These are phyloP conservation scores for Colletotrichum cuscutae DNA, from an alignment of 2,329 filamentous ascomycete species.

Conservation along the genomic window DNA sequence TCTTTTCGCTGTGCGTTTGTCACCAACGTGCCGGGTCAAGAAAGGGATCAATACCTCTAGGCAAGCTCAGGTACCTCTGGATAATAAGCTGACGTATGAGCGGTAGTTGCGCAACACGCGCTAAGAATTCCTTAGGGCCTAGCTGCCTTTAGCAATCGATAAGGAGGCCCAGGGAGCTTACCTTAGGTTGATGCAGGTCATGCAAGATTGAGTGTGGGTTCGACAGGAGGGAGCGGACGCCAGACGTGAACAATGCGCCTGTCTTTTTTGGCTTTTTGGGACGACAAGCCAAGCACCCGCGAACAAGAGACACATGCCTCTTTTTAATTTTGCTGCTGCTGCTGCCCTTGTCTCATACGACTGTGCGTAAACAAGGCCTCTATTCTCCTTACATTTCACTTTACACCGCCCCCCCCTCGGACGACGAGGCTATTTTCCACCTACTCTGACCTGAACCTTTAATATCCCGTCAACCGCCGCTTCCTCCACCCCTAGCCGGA, in stretches of 20 bases:
- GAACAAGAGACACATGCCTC: background rate
- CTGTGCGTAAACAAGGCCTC: conserved; percentile 21
- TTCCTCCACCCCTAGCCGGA: background rate
- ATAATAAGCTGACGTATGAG: background rate
- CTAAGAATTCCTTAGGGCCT: conserved; percentile 4
- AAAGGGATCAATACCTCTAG: too few relatives aligned
- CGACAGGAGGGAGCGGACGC: background rate
- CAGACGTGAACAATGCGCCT: conserved; percentile 30
- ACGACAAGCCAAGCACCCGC: conserved; percentile 9
- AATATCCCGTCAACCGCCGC: conserved; percentile 10
- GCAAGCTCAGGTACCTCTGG: background rate
- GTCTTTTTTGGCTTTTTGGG: conserved; percentile 5
- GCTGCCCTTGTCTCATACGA: conserved; percentile 12
- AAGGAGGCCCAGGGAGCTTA: conserved; percentile 1
- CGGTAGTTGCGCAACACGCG: background rate
- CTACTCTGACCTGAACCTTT: conserved; percentile 6
- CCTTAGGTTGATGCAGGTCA: conserved; percentile 21
- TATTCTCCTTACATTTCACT: conserved; percentile 14
- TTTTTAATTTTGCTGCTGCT: background rate
- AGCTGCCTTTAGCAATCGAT: conserved; percentile 25
- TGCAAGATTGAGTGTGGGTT: conserved; percentile 31
- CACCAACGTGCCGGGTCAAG: too few relatives aligned
- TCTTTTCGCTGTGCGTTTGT: background rate
- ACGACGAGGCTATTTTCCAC: background rate
- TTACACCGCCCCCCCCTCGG: conserved; percentile 18